These are phyloP conservation scores for Rhynchosporium graminicola DNA, from an alignment of 2,329 filamentous ascomycete genomes.

Conservation along the genomic window DNA sequence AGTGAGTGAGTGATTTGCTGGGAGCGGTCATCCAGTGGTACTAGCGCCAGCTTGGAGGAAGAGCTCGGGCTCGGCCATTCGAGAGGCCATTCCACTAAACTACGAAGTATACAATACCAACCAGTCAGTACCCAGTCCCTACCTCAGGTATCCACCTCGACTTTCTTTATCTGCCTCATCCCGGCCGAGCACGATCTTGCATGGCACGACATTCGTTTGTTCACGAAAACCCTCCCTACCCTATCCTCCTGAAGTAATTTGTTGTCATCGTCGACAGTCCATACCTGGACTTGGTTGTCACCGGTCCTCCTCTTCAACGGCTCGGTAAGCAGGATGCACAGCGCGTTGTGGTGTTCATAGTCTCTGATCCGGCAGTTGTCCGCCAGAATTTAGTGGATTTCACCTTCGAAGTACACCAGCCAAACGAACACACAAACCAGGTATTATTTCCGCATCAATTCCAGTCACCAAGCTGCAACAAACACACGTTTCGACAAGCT, in stretches of 20 bases:
- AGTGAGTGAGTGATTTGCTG: not conserved
- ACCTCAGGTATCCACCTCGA: not conserved
- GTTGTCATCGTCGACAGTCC: constrained; percentile 5
- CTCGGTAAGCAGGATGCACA: not conserved
- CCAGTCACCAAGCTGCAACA: constrained; percentile 3
- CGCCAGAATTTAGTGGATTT: not conserved
- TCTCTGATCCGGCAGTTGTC: constrained; percentile 2
- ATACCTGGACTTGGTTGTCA: constrained; percentile 14
- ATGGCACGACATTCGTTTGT: constrained; percentile 21
- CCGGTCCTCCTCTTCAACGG: constrained; percentile 1
- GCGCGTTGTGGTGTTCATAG: not conserved
- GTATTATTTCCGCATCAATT: constrained; percentile 5
- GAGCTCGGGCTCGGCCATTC: constrained; percentile 12
- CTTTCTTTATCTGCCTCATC: constrained; percentile 23
- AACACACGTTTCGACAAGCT: constrained; percentile 23
- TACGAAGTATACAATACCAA: too few relatives aligned
- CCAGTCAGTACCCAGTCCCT: not conserved
- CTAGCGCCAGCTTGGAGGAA: not conserved
- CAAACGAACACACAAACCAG: not conserved
- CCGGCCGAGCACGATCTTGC: constrained; percentile 12
- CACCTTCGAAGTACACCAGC: constrained; percentile 6
- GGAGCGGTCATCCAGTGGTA: constrained; percentile 1
- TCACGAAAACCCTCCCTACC: not conserved
- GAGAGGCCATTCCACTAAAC: not conserved
- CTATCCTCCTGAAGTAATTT: not conserved